Evolutionary conservation across 306 rosid species (phyloP).

Genomic region (Dalbergia cultrata): DNA sequence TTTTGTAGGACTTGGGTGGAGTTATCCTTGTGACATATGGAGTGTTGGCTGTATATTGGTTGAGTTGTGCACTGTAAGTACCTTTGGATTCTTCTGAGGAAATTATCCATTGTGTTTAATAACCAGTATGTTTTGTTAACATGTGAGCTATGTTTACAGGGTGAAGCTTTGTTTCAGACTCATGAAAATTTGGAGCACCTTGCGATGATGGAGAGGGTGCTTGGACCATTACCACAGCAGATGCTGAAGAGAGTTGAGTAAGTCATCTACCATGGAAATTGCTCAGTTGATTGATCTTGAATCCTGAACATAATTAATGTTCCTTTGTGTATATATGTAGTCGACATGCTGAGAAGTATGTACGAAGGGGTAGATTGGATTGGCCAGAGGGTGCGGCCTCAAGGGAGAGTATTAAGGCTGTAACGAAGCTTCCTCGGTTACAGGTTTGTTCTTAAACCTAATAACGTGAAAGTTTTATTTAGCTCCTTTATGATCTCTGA

Average conservation of each 20-base stretch:
- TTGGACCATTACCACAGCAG: conserved; percentile 76
- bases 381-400: conserved; percentile 96
- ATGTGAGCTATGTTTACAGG: conserved; percentile 51
- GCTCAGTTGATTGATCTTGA: background rate
- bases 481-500: no score
- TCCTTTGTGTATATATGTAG: conserved; percentile 45
- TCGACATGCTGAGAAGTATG: conserved; percentile 90
- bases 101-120: background rate
- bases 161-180: conserved; percentile 96
- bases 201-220: conserved; percentile 97
- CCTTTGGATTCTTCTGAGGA: background rate
- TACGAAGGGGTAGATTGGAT: conserved; percentile 83
- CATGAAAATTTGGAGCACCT: conserved; percentile 97
- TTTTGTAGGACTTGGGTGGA: conserved; percentile 90
- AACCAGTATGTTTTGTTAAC: no score
- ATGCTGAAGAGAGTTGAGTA: conserved; percentile 83
- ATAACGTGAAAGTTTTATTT: no score
- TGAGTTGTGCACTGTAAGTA: conserved; percentile 85
- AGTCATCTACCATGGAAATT: conserved; percentile 40
- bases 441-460: conserved; percentile 61
- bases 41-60: conserved; percentile 97
- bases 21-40: conserved; percentile 94
- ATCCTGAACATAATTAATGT: background rate
- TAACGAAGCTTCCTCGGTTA: conserved; percentile 77
- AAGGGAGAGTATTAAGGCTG: conserved; percentile 93